Evolutionary conservation across 495 filamentous ascomycete species (phyloP), one percentile per base, ranked within the genome.

Genomic region (Mytilinidion resinicola): DNA sequence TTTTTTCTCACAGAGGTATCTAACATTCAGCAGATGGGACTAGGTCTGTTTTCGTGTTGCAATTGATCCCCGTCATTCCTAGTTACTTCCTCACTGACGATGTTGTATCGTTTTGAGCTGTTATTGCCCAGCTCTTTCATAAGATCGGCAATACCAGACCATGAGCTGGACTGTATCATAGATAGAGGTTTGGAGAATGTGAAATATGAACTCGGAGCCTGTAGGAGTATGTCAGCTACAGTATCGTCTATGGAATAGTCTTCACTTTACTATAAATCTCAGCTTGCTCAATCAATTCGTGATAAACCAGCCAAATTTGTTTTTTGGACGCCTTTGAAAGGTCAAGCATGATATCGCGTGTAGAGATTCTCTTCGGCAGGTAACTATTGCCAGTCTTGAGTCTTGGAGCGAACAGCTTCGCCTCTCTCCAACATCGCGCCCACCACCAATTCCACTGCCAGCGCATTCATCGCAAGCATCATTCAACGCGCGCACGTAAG

Each of bases 21-120:
- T 58, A 44, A 59, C 33, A 21, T 34, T 0, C 51, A 3, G 14
- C 41, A 57, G 63, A 41, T 66, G 59, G 63, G 56, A 66, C 42
- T 66, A 41, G 63, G 7, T 33, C 4, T 20, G 12, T 51, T 30
- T 4, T 53, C n/a, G 5, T 15, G 1, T 35, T 53, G 14, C 41
- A n/a, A 4, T 19, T 43, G 8, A 43, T 3, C 8, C 14, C 41
- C 17, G 2, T 43, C 41, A 9, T 43, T 43, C 17, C 41, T 43
- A 14, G 14, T 2, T 1, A 43, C 41, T 9, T 43, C 14, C 14
- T 43, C 17, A n/a, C 17, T 19, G 14, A 2, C 17, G 41, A 9
- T n/a, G 41, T 43, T 43, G 41, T 14, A 43, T 19, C 8, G 41
- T 14, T 14, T 30, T 30, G 25, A 30, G 25, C 25, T 2, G 25